Evolutionary conservation across 768 basidiomycete species (phyloP).

Genomic region (Leccinum truebloodii): DNA sequence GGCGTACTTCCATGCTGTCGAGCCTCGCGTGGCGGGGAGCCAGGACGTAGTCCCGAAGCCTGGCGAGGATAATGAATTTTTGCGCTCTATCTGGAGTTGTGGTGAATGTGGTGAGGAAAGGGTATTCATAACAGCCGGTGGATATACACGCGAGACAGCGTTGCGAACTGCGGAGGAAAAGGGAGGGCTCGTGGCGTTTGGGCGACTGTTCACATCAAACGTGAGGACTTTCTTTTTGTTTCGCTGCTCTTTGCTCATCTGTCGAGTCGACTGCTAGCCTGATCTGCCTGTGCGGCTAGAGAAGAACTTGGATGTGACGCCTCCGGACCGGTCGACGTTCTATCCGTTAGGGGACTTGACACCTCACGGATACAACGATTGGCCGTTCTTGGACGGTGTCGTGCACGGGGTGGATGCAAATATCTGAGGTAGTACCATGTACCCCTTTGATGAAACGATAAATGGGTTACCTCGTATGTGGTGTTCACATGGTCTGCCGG

Average conservation of each 20-base stretch:
- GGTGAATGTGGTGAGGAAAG: neutral
- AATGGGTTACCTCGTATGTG: neutral
- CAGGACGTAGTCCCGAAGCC: neutral
- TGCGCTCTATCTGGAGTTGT: neutral
- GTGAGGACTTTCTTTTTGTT: neutral
- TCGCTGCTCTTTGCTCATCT: neutral
- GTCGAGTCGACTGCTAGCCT: neutral
- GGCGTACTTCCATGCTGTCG: conserved; percentile 1
- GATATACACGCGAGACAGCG: neutral
- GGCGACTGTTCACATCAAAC: neutral
- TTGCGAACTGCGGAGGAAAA: neutral
- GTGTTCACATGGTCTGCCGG: neutral
- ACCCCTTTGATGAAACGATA: neutral
- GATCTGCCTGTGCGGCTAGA: neutral
- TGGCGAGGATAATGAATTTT: neutral
- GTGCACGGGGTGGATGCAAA: neutral
- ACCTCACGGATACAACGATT: neutral
- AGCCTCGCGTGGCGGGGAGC: neutral
- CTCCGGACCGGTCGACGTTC: neutral
- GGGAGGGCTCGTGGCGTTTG: neutral
- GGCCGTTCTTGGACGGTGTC: neutral
- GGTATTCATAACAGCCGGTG: neutral
- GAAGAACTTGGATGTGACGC: neutral
- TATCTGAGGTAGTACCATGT: neutral
- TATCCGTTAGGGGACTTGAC: neutral